phyloP scores from a whole-genome alignment of 2,329 filamentous ascomycete genomes.

The Trichophyton simii region DNA sequence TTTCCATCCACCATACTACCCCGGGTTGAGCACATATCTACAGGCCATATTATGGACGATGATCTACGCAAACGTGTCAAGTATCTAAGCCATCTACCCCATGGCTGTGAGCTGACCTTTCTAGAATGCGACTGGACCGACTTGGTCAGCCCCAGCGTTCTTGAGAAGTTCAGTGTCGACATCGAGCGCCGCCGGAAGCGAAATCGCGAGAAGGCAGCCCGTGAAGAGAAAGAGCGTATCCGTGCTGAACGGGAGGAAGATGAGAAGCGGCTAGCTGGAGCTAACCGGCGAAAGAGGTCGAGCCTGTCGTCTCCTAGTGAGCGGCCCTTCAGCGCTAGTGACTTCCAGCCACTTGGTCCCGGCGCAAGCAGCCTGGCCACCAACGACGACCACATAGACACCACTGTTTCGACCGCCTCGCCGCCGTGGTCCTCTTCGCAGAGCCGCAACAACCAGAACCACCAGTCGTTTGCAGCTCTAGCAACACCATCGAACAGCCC shows the following conservation, averaged over 20 bases:
- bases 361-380: conserved; percentile 18
- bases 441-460: conserved; percentile 22
- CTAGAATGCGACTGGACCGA: conserved; percentile 93
- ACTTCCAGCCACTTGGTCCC: conserved; percentile 49
- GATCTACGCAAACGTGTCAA: conserved; percentile 70
- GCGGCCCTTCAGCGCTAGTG: conserved; percentile 44
- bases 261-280: conserved; percentile 50
- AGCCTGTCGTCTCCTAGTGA: conserved; percentile 33
- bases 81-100: conserved; percentile 74
- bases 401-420: conserved; percentile 27
- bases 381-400: conserved; percentile 20
- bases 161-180: conserved; percentile 65
- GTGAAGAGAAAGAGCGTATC: conserved; percentile 73
- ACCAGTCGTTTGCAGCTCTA: conserved; percentile 40
- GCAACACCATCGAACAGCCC: conserved; percentile 74
- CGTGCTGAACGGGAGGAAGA: conserved; percentile 71
- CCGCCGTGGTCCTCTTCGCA: conserved; percentile 31
- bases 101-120: conserved; percentile 83
- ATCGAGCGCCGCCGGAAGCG: conserved; percentile 60
- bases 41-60: conserved; percentile 77
- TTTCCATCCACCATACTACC: conserved; percentile 81
- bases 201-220: conserved; percentile 69
- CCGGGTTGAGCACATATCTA: conserved; percentile 77
- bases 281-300: conserved; percentile 50
- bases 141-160: conserved; percentile 60